A percentile compares a stretch with the other conserved stretches of the same genome.
phyloP scores from a whole-genome alignment of 371 early-diverging fungal genomes.

The Zopfochytrium polystomum region DNA sequence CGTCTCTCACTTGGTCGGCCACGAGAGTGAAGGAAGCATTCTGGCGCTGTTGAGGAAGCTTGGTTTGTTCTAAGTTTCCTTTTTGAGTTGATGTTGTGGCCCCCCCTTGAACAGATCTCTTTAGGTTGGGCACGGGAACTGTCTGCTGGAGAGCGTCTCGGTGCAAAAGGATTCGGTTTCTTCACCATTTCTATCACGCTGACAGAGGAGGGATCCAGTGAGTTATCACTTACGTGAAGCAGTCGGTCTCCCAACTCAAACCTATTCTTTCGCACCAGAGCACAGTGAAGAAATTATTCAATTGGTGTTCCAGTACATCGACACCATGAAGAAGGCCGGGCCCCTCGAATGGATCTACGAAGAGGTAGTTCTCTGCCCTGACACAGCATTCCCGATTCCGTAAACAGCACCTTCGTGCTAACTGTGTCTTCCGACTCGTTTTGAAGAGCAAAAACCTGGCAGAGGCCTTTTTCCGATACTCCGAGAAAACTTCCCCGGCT shows the following conservation, averaged over 20 bases:
- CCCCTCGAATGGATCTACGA: slow-evolving; percentile 73
- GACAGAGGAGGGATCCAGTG: slow-evolving; percentile 76
- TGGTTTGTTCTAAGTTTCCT: too few species aligned
- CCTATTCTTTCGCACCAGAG: slow-evolving; percentile 36
- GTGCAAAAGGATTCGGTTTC: slow-evolving; percentile 67
- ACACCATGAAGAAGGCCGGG: slow-evolving; percentile 66
- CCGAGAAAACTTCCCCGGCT: slow-evolving; percentile 62
- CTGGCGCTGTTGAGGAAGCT: slow-evolving; percentile 79
- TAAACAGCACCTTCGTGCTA: neutral
- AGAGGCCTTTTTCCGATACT: slow-evolving; percentile 73
- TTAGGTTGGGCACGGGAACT: slow-evolving; percentile 80
- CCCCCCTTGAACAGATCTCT: neutral
- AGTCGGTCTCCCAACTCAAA: neutral
- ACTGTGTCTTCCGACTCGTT: neutral
- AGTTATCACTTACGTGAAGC: slow-evolving; percentile 1
- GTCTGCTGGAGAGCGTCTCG: slow-evolving; percentile 63
- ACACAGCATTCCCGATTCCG: too few species aligned
- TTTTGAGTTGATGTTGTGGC: neutral
- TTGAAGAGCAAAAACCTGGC: slow-evolving; percentile 53
- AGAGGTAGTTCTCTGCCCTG: too few species aligned
- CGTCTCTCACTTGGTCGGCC: slow-evolving; percentile 56
- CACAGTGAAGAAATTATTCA: slow-evolving; percentile 73
- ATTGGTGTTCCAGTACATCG: slow-evolving; percentile 83
- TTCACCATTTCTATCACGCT: slow-evolving; percentile 77
- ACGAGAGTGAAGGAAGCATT: slow-evolving; percentile 72